These are phyloP conservation scores for Phytophthora agathidicida DNA, from an alignment of 352 stramenopile species.

Conservation along the genomic window DNA sequence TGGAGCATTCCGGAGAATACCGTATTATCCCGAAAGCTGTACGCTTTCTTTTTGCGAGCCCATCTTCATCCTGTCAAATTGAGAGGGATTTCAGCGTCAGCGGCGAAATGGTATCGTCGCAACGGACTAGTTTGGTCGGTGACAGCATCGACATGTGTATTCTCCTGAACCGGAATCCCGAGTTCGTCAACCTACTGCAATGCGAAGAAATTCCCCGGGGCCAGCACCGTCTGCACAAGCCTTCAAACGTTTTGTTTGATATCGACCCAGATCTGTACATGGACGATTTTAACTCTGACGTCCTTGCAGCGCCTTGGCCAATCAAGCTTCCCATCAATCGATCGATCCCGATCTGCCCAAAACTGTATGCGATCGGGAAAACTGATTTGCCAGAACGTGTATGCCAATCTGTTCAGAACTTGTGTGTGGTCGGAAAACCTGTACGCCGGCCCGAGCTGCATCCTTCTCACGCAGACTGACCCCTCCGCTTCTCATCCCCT, in stretches of 20 bases:
- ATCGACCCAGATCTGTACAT: slow-evolving; percentile 5
- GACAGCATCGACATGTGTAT: slow-evolving; percentile 22
- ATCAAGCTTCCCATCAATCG: too few relatives aligned
- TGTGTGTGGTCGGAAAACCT: too few relatives aligned
- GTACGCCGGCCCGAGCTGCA: too few relatives aligned
- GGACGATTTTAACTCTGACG: too few relatives aligned
- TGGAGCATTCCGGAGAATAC: slow-evolving; percentile 4
- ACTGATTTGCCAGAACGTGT: too few relatives aligned
- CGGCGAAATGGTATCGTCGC: slow-evolving; percentile 1
- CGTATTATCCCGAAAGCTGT: slow-evolving; percentile 21
- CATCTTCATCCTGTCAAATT: slow-evolving; percentile 11
- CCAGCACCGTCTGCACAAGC: slow-evolving; percentile 6
- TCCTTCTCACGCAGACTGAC: too few relatives aligned
- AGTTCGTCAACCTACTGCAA: slow-evolving; percentile 21
- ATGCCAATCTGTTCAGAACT: too few relatives aligned
- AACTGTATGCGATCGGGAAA: too few relatives aligned
- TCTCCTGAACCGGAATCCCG: slow-evolving; percentile 16
- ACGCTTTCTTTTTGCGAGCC: slow-evolving; percentile 7
- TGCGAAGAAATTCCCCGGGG: slow-evolving; percentile 20
- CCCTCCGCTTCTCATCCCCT: too few relatives aligned
- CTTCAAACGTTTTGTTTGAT: slow-evolving; percentile 2
- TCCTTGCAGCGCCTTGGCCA: too few relatives aligned
- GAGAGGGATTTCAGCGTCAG: slow-evolving; percentile 24
- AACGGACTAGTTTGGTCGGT: slow-evolving; percentile 7
- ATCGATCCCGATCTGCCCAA: too few relatives aligned